Conservation (phyloP, 1,284 basidiomycete species). For the Trichosporon ovoides region DNA sequence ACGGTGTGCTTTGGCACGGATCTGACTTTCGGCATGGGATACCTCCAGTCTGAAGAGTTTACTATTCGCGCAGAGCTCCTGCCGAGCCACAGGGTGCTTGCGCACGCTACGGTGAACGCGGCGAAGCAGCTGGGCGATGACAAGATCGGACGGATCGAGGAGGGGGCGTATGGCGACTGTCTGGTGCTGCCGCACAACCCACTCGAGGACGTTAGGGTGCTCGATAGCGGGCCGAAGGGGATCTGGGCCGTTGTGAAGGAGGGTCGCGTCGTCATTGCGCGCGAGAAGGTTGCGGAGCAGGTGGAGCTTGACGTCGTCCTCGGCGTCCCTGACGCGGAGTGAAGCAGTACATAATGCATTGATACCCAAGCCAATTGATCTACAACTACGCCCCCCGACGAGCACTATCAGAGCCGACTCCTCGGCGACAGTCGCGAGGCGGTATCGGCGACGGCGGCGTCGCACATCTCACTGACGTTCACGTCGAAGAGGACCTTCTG, state of each 20-base stretch:
- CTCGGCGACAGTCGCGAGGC: not conserved
- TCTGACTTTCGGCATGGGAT: constrained; percentile 14
- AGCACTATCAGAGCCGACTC: not conserved
- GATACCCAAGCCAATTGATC: not conserved
- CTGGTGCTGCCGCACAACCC: constrained; percentile 52
- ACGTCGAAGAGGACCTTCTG: constrained; percentile 12
- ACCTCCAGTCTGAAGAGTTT: constrained; percentile 42
- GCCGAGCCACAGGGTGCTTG: constrained; percentile 46
- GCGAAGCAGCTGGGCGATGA: constrained; percentile 48
- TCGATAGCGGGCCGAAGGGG: constrained; percentile 46
- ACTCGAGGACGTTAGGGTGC: constrained; percentile 51
- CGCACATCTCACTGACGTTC: constrained; percentile 9
- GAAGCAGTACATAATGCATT: not conserved
- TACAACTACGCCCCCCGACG: too few species aligned
- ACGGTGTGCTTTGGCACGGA: constrained; percentile 25
- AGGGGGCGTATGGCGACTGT: constrained; percentile 51
- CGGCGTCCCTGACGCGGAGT: constrained; percentile 14
- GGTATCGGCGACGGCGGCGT: not conserved
- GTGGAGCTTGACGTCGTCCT: constrained; percentile 18
- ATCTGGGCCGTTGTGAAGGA: constrained; percentile 25
- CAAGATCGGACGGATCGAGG: constrained; percentile 47
- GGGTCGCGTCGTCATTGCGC: constrained; percentile 22
- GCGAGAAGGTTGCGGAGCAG: constrained; percentile 9
- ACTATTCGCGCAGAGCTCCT: constrained; percentile 50
- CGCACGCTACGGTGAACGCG: constrained; percentile 52